Evolutionary conservation across 768 basidiomycete genomes (phyloP), one percentile per base, ranked within the genome.

Genomic region (Boletus vermiculosoides): DNA sequence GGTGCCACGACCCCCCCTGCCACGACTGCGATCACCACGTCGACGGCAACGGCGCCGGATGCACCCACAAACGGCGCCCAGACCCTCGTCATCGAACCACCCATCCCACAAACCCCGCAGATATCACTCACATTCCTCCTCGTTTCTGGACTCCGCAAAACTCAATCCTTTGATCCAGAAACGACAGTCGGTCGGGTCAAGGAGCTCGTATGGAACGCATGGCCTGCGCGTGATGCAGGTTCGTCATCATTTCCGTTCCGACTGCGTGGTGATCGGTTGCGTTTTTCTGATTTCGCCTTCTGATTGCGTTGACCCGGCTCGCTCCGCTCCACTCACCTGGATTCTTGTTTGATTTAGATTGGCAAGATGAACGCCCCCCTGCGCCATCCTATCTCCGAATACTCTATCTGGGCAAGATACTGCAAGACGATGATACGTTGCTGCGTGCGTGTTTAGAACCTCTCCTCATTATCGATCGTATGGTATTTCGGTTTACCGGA

Each of bases 341-440:
- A 6, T 40, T 22, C 39, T 28, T n/a, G 36, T 30, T 22, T 3
- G 36, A 20, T 51, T 39, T 58, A 85, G 90, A 90, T 54, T 91
- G 89, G 88, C 84, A 86, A 69, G 86, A 86, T 62, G 88, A 88
- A 55, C 83, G 85, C 12, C 89, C 90, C 3, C 87, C 88, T 3
- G 85, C 86, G 16, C 90, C 90, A 0, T 85, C 86, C 5, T 88
- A 86, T 75, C 76, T 91, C 55, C 82, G 90, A 20, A 80, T 92
- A 37, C 75, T 92, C 1, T 86, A 92, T 69, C 74, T 91, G 6
- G 90, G 90, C 37, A 85, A 84, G 71, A 86, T 92, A 67, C 71
- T 91, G n/a, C 89, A 90, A 65, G 90, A 92, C 65, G 90, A 92
- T 31, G 90, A 92, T 53, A 88, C 86, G 2, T 76, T 92, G 16